A percentile compares a stretch with the other conserved stretches of the same genome.
Conservation (phyloP, 1,284 basidiomycete genomes). For the Trichosporon asahii region DNA sequence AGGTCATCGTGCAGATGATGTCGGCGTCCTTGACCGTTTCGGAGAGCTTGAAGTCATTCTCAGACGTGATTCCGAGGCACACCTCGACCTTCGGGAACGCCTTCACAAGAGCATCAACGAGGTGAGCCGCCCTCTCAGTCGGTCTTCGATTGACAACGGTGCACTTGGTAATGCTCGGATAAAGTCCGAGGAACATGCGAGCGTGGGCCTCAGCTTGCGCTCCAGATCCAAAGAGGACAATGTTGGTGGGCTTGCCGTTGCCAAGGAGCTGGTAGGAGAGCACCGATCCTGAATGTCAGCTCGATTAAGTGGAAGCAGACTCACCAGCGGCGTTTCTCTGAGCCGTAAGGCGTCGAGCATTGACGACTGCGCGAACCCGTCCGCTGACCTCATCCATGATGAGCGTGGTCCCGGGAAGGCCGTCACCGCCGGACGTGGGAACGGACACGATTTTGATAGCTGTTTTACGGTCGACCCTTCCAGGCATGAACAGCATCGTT, state of each 20-base stretch:
- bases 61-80: conserved; percentile 28
- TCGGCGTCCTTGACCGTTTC: conserved; percentile 38
- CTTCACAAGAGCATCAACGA: conserved; percentile 53
- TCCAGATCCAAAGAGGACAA: conserved; percentile 74
- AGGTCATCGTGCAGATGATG: conserved; percentile 64
- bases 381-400: conserved; percentile 70
- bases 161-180: conserved; percentile 58
- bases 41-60: conserved; percentile 23
- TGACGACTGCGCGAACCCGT: conserved; percentile 65
- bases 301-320: conserved; percentile 26
- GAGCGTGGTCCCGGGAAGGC: conserved; percentile 71
- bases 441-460: conserved; percentile 69
- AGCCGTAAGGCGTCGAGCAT: conserved; percentile 71
- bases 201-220: conserved; percentile 62
- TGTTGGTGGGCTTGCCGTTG: conserved; percentile 49
- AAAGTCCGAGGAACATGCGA: conserved; percentile 61
- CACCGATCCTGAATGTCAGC: conserved; percentile 54
- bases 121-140: conserved; percentile 57
- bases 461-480: conserved; percentile 47
- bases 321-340: conserved; percentile 73
- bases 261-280: conserved; percentile 62
- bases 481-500: conserved; percentile 52
- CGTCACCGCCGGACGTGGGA: conserved; percentile 57
- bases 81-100: conserved; percentile 52
- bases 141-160: conserved; percentile 64